Base-by-base conservation (phyloP, 371 early-diverging fungal genomes). In the Syncephalastrum contaminatum region DNA sequence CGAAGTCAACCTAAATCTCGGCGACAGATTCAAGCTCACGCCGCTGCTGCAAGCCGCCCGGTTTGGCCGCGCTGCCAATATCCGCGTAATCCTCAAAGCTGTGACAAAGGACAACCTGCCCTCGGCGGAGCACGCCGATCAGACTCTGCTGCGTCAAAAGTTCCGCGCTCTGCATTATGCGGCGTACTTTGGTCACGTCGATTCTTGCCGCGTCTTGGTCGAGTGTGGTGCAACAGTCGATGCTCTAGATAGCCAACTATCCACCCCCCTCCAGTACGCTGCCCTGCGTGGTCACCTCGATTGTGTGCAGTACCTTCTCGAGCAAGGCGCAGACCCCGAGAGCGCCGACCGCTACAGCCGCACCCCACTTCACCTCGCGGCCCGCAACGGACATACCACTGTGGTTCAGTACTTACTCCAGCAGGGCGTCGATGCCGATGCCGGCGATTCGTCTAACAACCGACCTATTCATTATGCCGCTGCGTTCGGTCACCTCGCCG, bases 81-180 rank as follows among this genome's bases (percentile, higher is more conserved):
- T 78, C 16, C 56, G 60, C 12, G 48, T 72, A 1, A 48, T 82
- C n/a, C 22, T 78, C 44, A 66, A 55, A 5, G 53, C 63, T 7
- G 45, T 70, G 14, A 63, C 64, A 22, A 60, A 69, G 15, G 68
- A 66, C 15, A 58, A 25, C 3, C 22, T 63, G 1, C 65, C 67
- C 12, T 53, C 58, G 10, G 10, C 63, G 8, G 60, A 61, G 24
- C 67, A 68, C 20, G 71, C 77, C 1, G 70, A 75, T 53, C 64
- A 65, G 24, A 76, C 83, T 1, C 49, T 72, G 43, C 48, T 78
- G n/a, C 60, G 63, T 6, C 63, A 73, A 47, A 76, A 65, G 48
- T 72, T 69, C 58, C 78, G 76, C 2, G 72, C 80, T 8, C 56
- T 86, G 1, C 86, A 86, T 58, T 84, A 69, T 58, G 86, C 84